These are phyloP conservation scores for Corynespora cassiicola DNA, from an alignment of 2,329 filamentous ascomycete genomes.

Conservation along the genomic window DNA sequence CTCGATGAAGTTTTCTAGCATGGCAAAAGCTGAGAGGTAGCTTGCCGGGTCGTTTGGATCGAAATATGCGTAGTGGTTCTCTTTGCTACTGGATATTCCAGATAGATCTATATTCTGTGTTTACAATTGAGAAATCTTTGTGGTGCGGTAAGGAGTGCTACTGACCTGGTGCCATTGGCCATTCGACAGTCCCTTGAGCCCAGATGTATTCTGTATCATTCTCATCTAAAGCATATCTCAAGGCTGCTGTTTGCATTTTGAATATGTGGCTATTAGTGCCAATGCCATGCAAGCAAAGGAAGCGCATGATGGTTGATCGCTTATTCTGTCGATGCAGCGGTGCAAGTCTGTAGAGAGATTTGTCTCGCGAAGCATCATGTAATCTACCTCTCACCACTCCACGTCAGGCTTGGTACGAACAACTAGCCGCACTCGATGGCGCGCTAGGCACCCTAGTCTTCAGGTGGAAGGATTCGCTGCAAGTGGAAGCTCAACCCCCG, in stretches of 20 bases:
- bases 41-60: not conserved
- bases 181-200: slow-evolving; percentile 8
- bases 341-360: too few species aligned
- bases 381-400: too few species aligned
- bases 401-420: too few species aligned
- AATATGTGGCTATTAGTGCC: slow-evolving; percentile 17
- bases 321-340: too few species aligned
- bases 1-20: slow-evolving; percentile 8
- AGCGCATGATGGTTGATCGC: slow-evolving; percentile 17
- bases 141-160: too few species aligned
- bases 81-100: slow-evolving; percentile 1
- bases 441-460: too few species aligned
- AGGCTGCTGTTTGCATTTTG: slow-evolving; percentile 4
- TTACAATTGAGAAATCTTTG: too few species aligned
- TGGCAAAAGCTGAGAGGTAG: slow-evolving; percentile 2
- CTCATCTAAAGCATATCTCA: slow-evolving; percentile 13
- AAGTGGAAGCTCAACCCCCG: too few species aligned
- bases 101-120: not conserved
- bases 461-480: too few species aligned
- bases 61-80: slow-evolving; percentile 9
- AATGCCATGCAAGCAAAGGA: slow-evolving; percentile 19
- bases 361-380: too few species aligned
- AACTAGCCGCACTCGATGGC: too few species aligned
- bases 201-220: slow-evolving; percentile 14
- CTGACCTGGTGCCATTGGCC: slow-evolving; percentile 11